These are phyloP conservation scores for Tolypocladium sp. DNA, from an alignment of 2,329 filamentous ascomycete genomes.

Conservation along the genomic window DNA sequence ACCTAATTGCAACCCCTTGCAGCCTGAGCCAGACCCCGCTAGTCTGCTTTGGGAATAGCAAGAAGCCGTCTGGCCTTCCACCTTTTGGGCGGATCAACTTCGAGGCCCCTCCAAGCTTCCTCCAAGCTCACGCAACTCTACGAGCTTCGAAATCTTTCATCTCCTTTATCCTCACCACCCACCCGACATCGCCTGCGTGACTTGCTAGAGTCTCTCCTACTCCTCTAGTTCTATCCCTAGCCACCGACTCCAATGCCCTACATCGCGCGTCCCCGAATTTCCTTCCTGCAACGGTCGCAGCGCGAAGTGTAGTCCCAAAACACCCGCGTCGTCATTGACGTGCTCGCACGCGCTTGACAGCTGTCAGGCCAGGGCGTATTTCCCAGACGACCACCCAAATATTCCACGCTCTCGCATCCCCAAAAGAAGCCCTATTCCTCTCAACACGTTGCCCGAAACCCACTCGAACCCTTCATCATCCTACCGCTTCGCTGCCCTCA, in stretches of 20 bases:
- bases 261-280: neutral
- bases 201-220: neutral
- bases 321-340: neutral
- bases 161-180: neutral
- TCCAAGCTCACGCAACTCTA: neutral
- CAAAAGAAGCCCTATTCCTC: neutral
- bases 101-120: neutral
- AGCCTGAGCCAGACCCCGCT: neutral
- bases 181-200: neutral
- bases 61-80: neutral
- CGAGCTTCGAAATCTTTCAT: neutral
- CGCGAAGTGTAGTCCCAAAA: conserved; percentile 1
- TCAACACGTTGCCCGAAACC: neutral
- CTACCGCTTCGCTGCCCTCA: neutral
- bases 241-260: neutral
- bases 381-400: neutral
- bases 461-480: neutral
- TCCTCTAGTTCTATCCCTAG: neutral
- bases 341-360: neutral
- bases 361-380: neutral
- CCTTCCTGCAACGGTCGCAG: neutral
- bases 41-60: neutral
- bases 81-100: neutral
- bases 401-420: neutral
- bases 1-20: neutral